Conservation (phyloP, 352 stramenopile species). For the Pythium phragmitis region DNA sequence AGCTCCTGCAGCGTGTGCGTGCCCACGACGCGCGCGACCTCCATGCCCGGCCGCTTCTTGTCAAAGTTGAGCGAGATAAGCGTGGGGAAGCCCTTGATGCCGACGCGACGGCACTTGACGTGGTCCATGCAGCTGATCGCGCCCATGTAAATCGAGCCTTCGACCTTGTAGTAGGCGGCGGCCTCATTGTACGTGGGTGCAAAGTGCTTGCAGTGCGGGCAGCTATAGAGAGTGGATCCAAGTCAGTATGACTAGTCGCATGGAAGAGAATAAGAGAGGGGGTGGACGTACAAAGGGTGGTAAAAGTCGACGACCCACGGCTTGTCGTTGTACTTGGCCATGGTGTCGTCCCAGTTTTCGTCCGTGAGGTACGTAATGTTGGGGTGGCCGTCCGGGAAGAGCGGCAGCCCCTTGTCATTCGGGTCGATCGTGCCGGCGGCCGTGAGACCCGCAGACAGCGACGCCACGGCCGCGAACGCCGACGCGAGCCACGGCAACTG, state of each 20-base stretch:
- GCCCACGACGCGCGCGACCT: slow-evolving; percentile 77
- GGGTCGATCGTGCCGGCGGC: slow-evolving; percentile 38
- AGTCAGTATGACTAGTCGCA: background rate
- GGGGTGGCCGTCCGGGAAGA: slow-evolving; percentile 76
- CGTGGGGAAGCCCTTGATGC: slow-evolving; percentile 80
- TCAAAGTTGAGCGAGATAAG: slow-evolving; percentile 82
- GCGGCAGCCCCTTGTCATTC: slow-evolving; percentile 73
- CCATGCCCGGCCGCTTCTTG: slow-evolving; percentile 51
- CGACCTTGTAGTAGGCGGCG: slow-evolving; percentile 72
- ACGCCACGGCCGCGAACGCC: background rate
- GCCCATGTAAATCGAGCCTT: slow-evolving; percentile 65
- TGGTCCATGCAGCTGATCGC: slow-evolving; percentile 87
- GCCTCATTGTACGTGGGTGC: slow-evolving; percentile 59
- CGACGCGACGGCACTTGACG: slow-evolving; percentile 76
- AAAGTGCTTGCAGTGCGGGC: slow-evolving; percentile 81
- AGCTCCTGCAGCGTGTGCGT: slow-evolving; percentile 80
- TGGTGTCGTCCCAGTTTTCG: slow-evolving; percentile 75
- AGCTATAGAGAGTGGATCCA: slow-evolving; percentile 27
- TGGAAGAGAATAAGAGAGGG: background rate
- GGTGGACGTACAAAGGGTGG: slow-evolving; percentile 67
- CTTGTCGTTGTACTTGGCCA: slow-evolving; percentile 63
- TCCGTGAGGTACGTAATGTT: slow-evolving; percentile 88
- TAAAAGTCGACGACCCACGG: slow-evolving; percentile 87
- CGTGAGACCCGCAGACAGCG: background rate
- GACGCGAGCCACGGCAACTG: slow-evolving; percentile 15